Evolutionary conservation across 495 filamentous ascomycete species (phyloP), one percentile per base, ranked within the genome.

Genomic region (Thozetella sp.): DNA sequence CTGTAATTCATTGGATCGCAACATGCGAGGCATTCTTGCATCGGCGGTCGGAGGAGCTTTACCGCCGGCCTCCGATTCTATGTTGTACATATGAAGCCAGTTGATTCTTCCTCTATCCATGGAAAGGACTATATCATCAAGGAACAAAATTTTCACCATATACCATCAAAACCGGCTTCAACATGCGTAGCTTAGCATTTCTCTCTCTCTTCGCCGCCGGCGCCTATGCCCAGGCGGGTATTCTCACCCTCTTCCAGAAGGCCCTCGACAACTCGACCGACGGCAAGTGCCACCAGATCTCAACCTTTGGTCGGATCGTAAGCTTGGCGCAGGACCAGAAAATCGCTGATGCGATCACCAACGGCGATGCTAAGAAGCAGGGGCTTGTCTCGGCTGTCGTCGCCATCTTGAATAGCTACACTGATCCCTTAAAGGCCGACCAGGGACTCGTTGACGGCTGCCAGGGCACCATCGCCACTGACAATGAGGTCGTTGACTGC

Each of bases 201-300:
- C 9, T 20, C 9, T 11, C 10, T n/a, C 43, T 48, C n/a, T 20
- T 48, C 9, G 43, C n/a, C n/a, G 43, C 11, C 43, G n/a, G 9
- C 3, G 43, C 43, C 9, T 48, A n/a, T 20, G 43, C 43, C 10
- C 43, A 48, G 43, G n/a, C n/a, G 43, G n/a, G 10, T n/a, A 4
- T 48, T 3, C 10, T 11, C 4, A 48, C 10, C n/a, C 43, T 48
- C 20, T 48, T 48, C 43, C 43, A 48, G n/a, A 48, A 48, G n/a
- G n/a, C 43, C n/a, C 10, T 48, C n/a, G 43, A 48, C 43, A 48
- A 48, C 43, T 48, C 43, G 10, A 48, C 43, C 3, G 43, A 48
- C 3, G 43, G 43, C 43, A 48, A 48, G 43, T 48, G 43, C 43
- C 43, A 48, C 43, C 43, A 48, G n/a, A 11, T 48, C 43, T 48